Evolutionary conservation across 106 monocot species (phyloP), one percentile per base, ranked within the genome.

Genomic region (Dendrobium officinale): DNA sequence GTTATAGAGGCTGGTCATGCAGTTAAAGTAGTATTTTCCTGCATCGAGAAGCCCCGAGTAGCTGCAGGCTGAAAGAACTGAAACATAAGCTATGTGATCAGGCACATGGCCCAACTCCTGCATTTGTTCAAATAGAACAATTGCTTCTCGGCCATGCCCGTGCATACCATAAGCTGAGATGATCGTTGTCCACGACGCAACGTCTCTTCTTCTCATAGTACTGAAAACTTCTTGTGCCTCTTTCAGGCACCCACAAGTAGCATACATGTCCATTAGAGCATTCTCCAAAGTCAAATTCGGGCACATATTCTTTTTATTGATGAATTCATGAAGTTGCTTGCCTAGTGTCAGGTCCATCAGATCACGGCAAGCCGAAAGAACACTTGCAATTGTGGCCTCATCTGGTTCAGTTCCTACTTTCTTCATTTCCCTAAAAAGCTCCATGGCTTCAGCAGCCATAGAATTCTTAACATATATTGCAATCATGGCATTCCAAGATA

Each of bases 401-500:
- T 94, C 92, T 5, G 94, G 92, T 42, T 90, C 88, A 6, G 83
- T 22, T 26, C 84, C 83, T 58, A 84, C 88, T 26, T 29, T 44
- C 83, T 88, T 81, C 92, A 98, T 94, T 67, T 54, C n/a, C 26
- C n/a, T 56, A 82, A 86, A 98, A 42, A 94, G 73, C 31, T 88
- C 83, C 41, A 92, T 78, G 13, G 92, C 94, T 64, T 92, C 85
- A 6, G 67, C 78, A 4, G 88, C 79, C 90, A 90, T 86, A 0
- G 79, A 85, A 77, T 92, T 92, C 42, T 86, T 86, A 4, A 85
- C 84, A 80, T 92, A 96, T 2, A 87, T 82, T 8, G 94, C 86
- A 67, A 98, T 92, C 94, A 98, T 98, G 5, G 91, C 94, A 82
- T 98, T 98, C 91, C 94, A 94, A 26, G 90, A 88, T 64, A 98